Conservation (phyloP, 108 stramenopile species). For the Discostella stelligeroides region DNA sequence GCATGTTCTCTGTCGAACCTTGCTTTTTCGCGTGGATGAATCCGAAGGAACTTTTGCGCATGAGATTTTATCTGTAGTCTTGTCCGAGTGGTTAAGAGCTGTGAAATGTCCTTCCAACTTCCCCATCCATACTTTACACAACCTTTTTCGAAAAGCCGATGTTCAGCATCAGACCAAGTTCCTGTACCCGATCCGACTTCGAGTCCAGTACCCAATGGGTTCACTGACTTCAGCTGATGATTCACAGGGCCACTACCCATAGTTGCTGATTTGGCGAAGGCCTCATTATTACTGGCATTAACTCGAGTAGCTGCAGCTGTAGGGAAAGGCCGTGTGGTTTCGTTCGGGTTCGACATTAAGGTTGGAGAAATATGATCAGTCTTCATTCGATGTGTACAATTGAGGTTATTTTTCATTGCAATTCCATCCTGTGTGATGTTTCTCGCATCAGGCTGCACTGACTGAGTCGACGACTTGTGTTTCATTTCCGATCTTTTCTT, state of each 20-base stretch:
- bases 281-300: no score
- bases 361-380: neutral
- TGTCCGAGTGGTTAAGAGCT: constrained; percentile 19
- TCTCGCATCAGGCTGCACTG: no score
- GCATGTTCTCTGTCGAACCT: constrained; percentile 4
- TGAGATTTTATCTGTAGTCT: constrained; percentile 15
- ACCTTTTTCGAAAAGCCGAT: constrained; percentile 18
- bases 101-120: constrained; percentile 14
- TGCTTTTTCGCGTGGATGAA: constrained; percentile 11
- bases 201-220: neutral
- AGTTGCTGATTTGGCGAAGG: neutral
- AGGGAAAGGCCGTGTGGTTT: neutral
- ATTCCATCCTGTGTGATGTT: neutral
- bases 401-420: no score
- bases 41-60: constrained; percentile 15
- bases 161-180: constrained; percentile 27
- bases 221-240: neutral
- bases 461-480: no score
- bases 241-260: neutral
- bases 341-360: neutral
- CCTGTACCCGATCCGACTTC: constrained; percentile 11
- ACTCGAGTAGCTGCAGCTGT: no score
- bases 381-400: no score
- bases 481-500: no score
- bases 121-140: constrained; percentile 11